A percentile compares a stretch with the other conserved stretches of the same genome.
Evolutionary conservation across 495 filamentous ascomycete species (phyloP).

Genomic region (Hypoxylon trugodes): DNA sequence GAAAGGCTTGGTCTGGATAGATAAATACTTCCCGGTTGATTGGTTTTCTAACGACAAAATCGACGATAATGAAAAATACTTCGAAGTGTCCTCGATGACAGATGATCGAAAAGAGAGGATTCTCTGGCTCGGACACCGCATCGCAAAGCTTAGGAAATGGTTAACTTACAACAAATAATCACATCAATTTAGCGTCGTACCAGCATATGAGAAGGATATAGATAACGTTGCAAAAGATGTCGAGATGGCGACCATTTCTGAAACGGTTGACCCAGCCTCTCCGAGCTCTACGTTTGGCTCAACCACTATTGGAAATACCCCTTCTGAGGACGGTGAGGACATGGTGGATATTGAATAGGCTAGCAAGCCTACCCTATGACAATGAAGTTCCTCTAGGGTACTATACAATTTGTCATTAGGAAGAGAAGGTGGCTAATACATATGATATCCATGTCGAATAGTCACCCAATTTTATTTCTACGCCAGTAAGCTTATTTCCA

Average conservation of each 20-base stretch:
- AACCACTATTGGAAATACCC: slow-evolving; percentile 3
- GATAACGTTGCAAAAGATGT: slow-evolving; percentile 27
- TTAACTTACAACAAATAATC: slow-evolving; percentile 45
- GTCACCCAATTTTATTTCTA: no score
- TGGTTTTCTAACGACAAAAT: slow-evolving; percentile 76
- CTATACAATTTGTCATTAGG: no score
- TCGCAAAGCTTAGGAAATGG: slow-evolving; percentile 56
- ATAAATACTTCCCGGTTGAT: slow-evolving; percentile 69
- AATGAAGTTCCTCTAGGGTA: no score
- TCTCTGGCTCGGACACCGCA: slow-evolving; percentile 71
- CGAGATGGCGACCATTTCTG: slow-evolving; percentile 34
- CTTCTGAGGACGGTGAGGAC: slow-evolving; percentile 34
- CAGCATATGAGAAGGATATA: slow-evolving; percentile 34
- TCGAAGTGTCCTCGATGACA: slow-evolving; percentile 72
- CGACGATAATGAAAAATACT: slow-evolving; percentile 79
- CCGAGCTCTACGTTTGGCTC: slow-evolving; percentile 27
- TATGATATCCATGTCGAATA: no score
- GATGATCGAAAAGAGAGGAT: slow-evolving; percentile 74
- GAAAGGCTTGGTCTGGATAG: slow-evolving; percentile 76
- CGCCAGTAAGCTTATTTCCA: no score
- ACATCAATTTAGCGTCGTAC: slow-evolving; percentile 45
- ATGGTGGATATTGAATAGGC: slow-evolving; percentile 43
- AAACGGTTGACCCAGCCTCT: slow-evolving; percentile 28
- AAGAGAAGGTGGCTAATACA: no score
- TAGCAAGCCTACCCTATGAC: no score